phyloP scores from a whole-genome alignment of 2,329 filamentous ascomycete species.

The Phaeosphaeriaceae sp. region DNA sequence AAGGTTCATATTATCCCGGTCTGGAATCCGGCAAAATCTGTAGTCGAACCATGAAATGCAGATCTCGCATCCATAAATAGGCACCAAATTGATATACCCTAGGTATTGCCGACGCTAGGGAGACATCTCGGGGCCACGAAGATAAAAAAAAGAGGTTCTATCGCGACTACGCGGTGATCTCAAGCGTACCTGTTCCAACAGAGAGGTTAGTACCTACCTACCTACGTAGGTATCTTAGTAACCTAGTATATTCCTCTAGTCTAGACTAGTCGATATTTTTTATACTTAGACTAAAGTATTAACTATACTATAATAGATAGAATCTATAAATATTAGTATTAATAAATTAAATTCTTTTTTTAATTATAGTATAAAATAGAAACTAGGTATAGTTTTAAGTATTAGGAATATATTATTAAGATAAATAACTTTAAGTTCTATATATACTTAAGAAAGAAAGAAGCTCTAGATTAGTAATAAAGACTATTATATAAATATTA shows the following conservation, averaged over 20 bases:
- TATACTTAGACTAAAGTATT: no score
- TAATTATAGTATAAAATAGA: no score
- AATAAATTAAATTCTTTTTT: no score
- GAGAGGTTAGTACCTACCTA: background rate
- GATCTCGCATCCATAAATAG: conserved; percentile 34
- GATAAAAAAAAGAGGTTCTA: background rate
- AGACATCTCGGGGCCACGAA: background rate
- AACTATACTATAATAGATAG: no score
- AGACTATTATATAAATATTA: no score
- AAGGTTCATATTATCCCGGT: conserved; percentile 27
- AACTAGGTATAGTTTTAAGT: no score
- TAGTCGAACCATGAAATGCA: conserved; percentile 25
- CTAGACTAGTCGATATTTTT: conserved; percentile 4
- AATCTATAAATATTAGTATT: no score
- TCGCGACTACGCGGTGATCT: background rate
- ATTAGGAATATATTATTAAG: no score
- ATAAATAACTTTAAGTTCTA: no score
- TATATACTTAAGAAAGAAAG: no score
- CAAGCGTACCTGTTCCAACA: conserved; percentile 1
- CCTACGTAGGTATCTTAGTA: no score
- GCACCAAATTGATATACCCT: conserved; percentile 17
- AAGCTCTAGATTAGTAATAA: no score
- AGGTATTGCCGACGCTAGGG: conserved; percentile 8
- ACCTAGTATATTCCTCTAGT: background rate
- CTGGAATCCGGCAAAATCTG: conserved; percentile 32